Evolutionary conservation across 2,329 filamentous ascomycete genomes (phyloP), one percentile per base, ranked within the genome.

Genomic region (Incumbomyces delicatus): DNA sequence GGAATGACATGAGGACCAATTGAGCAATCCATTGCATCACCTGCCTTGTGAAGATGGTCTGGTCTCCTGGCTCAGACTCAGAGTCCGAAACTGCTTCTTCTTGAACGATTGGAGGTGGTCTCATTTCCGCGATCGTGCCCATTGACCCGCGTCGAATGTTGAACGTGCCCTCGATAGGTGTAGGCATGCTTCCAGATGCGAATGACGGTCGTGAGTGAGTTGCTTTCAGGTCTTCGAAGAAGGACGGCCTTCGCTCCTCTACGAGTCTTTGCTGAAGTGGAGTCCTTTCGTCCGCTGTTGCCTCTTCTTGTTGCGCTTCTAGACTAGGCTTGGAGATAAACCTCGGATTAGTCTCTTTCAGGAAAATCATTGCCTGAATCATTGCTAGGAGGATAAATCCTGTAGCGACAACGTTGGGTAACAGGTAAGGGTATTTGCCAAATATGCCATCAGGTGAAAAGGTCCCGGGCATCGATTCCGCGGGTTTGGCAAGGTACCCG

Each of bases 1-100:
- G 69, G 48, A 69, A 72, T 1, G 66, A 64, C 33, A 70, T 59
- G 34, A 72, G 57, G 11, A 70, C 60, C 0, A 72, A 53, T 7
- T 66, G 61, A 6, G 65, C 42, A 5, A 66, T 67, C 13, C 70
- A 57, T 67, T 69, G 68, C 47, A 69, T 55, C 41, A 70, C 52
- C 12, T 33, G 37, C 13, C 44, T 49, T 20, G 39, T 54, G 34
- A 53, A 54, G 6, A 44, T 45, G 17, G 41, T 52, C 22, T 45
- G 20, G 29, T 37, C 27, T 5, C 29, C 11, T 6, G 29, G 34
- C 6, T 40, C 31, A 27, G 43, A 35, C 11, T 39, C 34, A 4
- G 47, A 49, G 31, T 49, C 50, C n/a, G 46, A 41, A 12, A 48
- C 32, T 11, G 33, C 40, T 11, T 37, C 27, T 13, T 50, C 46